Evolutionary conservation across 768 basidiomycete species (phyloP), one percentile per base, ranked within the genome.

Genomic region (Mycena capillaripes): DNA sequence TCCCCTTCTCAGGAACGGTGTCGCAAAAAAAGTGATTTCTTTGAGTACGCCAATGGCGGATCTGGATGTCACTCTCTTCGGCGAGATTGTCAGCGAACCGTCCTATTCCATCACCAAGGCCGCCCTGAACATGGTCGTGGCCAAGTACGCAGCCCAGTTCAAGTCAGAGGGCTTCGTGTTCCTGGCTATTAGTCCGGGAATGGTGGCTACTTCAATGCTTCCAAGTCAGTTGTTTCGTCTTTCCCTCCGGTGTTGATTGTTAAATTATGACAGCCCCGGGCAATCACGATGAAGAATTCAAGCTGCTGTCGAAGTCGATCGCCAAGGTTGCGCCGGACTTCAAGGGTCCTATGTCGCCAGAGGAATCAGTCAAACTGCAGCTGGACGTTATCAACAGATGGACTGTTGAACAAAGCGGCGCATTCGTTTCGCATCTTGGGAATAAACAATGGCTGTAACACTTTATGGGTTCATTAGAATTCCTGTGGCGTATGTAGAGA

Each of bases 81-180:
- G 69, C 16, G 78, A 69, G 17, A 63, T 72, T 32, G n/a, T 36
- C 27, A 38, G 10, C 16, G 12, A 32, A 23, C 69, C 71, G 5
- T 68, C 82, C 14, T 86, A 86, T 76, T 66, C 76, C 27, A 77
- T 83, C 25, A 79, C 83, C 66, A 86, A 86, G 76, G 80, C 81
- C 3, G 85, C 82, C 8, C 55, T 82, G 9, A 82, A 85, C 66
- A 79, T 84, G 78, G 82, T 77, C 29, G 75, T 80, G n/a, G 81
- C 78, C 21, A 84, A 85, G 69, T 86, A 82, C 69, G 82, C 84
- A 3, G 74, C 71, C 21, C 52, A 75, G 40, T 78, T 70, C 69
- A 79, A 79, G 69, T 27, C 64, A 6, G 82, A 84, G 55, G 84
- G 82, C 34, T 77, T 84, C 69, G 44, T 78, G 1, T 82, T 85